Evolutionary conservation across 2,329 filamentous ascomycete genomes (phyloP).

Genomic region (Pseudocercospora fijiensis): DNA sequence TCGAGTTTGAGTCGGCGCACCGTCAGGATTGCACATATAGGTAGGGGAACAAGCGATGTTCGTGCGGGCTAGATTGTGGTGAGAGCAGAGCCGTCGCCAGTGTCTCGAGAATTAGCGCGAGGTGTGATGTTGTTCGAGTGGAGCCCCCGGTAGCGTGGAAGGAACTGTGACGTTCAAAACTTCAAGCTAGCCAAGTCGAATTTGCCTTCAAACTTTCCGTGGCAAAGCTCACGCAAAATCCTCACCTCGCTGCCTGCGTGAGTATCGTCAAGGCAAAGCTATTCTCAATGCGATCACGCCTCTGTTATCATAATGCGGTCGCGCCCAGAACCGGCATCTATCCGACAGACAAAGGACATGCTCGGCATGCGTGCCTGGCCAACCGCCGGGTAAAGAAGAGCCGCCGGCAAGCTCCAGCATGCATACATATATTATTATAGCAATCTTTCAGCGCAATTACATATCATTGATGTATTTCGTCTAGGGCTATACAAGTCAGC

Average conservation of each 20-base stretch:
- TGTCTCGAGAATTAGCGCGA: not conserved
- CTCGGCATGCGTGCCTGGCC: not conserved
- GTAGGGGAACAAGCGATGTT: not conserved
- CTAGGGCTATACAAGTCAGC: constrained; percentile 50
- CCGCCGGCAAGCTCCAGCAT: too few relatives aligned
- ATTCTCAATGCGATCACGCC: not conserved
- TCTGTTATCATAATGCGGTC: not conserved
- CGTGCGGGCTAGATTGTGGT: not conserved
- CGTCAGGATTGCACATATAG: not conserved
- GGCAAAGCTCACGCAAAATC: not conserved
- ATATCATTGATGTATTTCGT: not conserved
- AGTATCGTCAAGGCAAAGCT: not conserved
- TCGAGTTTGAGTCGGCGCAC: not conserved
- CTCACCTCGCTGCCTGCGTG: not conserved
- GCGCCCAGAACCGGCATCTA: not conserved
- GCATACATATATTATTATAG: too few relatives aligned
- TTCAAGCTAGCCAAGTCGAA: not conserved
- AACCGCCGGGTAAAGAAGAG: not conserved
- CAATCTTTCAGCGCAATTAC: not conserved
- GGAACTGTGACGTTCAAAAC: not conserved
- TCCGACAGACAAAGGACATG: not conserved
- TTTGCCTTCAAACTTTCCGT: not conserved
- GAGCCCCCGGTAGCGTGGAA: not conserved
- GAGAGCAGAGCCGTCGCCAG: not conserved
- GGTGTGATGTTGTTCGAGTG: not conserved